Percentiles rank a stretch among this genome's conserved stretches.
These are phyloP conservation scores for Viola pubescens DNA, from an alignment of 441 rosid genomes.

Conservation along the genomic window DNA sequence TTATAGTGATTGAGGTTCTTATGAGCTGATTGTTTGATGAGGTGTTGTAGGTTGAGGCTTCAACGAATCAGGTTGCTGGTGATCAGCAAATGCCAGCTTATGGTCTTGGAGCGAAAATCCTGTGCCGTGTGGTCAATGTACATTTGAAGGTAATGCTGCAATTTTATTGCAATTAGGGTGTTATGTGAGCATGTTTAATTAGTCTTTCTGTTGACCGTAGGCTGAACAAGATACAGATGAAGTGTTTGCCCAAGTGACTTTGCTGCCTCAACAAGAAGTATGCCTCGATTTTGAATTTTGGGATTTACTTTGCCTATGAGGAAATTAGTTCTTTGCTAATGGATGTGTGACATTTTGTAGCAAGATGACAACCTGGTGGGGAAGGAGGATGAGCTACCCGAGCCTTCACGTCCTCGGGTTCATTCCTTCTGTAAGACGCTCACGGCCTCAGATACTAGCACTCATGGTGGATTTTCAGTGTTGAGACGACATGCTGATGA, in stretches of 20 bases:
- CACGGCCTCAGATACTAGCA: conserved; percentile 92
- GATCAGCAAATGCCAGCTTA: conserved; percentile 84
- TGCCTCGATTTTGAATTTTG: conserved; percentile 11
- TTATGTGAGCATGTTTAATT: background rate
- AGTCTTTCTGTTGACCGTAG: conserved; percentile 25
- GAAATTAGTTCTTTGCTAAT: background rate
- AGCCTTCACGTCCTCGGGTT: background rate
- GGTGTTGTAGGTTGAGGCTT: conserved; percentile 70
- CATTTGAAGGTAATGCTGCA: conserved; percentile 44
- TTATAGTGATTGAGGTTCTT: no score
- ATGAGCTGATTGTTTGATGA: no score
- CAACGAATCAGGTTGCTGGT: conserved; percentile 76
- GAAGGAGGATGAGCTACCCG: no score
- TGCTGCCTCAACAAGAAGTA: conserved; percentile 92
- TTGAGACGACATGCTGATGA: conserved; percentile 91
- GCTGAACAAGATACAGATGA: conserved; percentile 95
- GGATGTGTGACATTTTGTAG: conserved; percentile 5
- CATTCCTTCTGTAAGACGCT: conserved; percentile 93
- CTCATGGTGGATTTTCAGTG: conserved; percentile 95
- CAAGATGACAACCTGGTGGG: conserved; percentile 24
- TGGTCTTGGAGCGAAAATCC: conserved; percentile 64
- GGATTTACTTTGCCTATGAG: background rate
- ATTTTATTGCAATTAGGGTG: background rate
- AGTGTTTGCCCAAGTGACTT: conserved; percentile 70
- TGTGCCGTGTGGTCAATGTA: conserved; percentile 78